phyloP scores from a whole-genome alignment of 805 yeast genomes.

The Cyberlindnera xishuangbannaensis region DNA sequence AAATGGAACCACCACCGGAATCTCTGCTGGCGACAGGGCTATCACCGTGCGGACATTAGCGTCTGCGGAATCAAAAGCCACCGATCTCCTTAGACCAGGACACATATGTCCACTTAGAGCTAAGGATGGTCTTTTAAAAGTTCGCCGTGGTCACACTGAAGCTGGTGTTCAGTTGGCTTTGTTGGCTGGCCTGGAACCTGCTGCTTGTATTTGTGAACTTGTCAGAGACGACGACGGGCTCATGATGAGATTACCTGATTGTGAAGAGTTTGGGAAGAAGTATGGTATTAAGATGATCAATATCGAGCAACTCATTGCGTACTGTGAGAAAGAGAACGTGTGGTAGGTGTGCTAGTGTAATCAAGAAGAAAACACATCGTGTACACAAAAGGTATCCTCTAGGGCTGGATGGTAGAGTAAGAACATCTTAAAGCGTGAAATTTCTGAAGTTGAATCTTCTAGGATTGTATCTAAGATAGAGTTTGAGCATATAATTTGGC shows the following conservation, averaged over 20 bases:
- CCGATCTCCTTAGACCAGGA: constrained; percentile 85
- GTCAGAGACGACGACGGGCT: constrained; percentile 90
- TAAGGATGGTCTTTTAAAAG: constrained; percentile 70
- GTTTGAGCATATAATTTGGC: background rate
- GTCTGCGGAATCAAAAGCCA: constrained; percentile 45
- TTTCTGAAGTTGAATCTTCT: no score
- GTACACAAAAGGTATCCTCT: no score
- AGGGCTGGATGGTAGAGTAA: no score
- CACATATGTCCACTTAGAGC: constrained; percentile 93
- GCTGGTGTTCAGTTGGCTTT: constrained; percentile 87
- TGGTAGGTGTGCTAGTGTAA: constrained; percentile 9
- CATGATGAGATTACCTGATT: constrained; percentile 92
- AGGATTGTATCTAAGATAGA: background rate
- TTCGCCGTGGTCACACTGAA: constrained; percentile 94
- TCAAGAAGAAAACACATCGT: no score
- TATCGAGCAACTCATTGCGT: constrained; percentile 64
- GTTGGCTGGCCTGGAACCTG: constrained; percentile 75
- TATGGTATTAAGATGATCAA: constrained; percentile 67
- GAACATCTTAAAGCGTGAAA: no score
- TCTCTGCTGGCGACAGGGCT: constrained; percentile 91
- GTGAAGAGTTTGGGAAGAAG: constrained; percentile 59
- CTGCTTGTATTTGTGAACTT: constrained; percentile 88
- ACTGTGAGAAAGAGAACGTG: constrained; percentile 30
- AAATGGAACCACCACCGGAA: constrained; percentile 90
- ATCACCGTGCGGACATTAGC: constrained; percentile 74